phyloP scores from a whole-genome alignment of 768 basidiomycete genomes.

The Hydnomerulius pinastri region DNA sequence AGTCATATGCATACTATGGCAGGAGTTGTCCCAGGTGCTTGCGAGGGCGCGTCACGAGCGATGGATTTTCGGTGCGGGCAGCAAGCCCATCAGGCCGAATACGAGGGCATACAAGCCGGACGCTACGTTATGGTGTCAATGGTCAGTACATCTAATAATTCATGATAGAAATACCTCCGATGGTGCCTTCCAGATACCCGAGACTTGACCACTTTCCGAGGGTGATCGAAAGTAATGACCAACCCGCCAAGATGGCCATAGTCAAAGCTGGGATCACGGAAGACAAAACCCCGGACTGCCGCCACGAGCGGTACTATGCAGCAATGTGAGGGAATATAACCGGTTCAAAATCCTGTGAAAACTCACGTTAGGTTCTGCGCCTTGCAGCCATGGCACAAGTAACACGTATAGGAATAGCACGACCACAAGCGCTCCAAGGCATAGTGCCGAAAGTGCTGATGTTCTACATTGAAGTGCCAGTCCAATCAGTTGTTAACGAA shows the following conservation, averaged over 20 bases:
- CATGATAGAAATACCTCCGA: slow-evolving; percentile 51
- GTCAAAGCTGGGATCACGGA: slow-evolving; percentile 72
- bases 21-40: no score
- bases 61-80: slow-evolving; percentile 64
- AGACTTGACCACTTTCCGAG: slow-evolving; percentile 68
- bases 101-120: slow-evolving; percentile 67
- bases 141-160: background rate
- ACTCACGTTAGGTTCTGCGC: slow-evolving; percentile 70
- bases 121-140: slow-evolving; percentile 41
- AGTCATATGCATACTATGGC: background rate
- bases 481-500: slow-evolving; percentile 6
- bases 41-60: slow-evolving; percentile 27
- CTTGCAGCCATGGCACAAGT: slow-evolving; percentile 63
- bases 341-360: background rate
- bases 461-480: slow-evolving; percentile 40
- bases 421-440: slow-evolving; percentile 61
- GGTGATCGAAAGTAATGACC: slow-evolving; percentile 60
- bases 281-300: slow-evolving; percentile 67
- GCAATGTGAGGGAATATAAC: slow-evolving; percentile 1
- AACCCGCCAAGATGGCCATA: slow-evolving; percentile 67
- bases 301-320: slow-evolving; percentile 70
- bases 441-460: slow-evolving; percentile 53
- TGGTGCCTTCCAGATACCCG: slow-evolving; percentile 62
- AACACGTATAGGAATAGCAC: slow-evolving; percentile 74
- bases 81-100: slow-evolving; percentile 74